Conservation (phyloP, 2,329 filamentous ascomycete genomes). For the Pseudogymnoascus pannorum region DNA sequence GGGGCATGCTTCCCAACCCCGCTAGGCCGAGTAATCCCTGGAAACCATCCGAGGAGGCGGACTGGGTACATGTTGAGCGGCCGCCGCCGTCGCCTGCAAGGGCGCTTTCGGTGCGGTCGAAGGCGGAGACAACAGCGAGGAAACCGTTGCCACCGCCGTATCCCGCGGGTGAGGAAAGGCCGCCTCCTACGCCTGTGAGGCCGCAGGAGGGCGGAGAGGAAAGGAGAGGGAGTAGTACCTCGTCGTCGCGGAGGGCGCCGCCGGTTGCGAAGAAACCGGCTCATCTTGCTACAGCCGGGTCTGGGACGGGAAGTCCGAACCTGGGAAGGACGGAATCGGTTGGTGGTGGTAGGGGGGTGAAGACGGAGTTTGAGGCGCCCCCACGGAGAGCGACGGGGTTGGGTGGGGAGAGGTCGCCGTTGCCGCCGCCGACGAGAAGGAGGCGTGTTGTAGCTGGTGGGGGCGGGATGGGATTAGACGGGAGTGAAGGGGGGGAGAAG, state of each 20-base stretch:
- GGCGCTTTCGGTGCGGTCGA: no score
- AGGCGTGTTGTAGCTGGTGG: neutral
- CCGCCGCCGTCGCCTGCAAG: no score
- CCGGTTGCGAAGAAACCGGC: constrained; percentile 28
- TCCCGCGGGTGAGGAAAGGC: neutral
- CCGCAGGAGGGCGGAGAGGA: neutral
- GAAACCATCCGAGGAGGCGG: constrained; percentile 61
- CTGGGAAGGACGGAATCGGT: constrained; percentile 13
- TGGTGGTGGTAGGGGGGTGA: constrained; percentile 10
- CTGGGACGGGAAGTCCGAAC: constrained; percentile 14
- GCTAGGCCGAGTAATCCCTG: constrained; percentile 78
- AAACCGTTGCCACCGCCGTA: neutral
- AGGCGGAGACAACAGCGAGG: neutral
- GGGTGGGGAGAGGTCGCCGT: constrained; percentile 16
- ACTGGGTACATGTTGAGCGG: constrained; percentile 63
- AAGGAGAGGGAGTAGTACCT: neutral
- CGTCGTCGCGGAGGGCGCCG: constrained; percentile 18
- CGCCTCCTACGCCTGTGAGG: neutral
- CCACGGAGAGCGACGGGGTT: constrained; percentile 18
- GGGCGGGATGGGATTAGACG: neutral
- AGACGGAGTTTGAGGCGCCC: constrained; percentile 22
- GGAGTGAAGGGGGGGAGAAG: constrained; percentile 17
- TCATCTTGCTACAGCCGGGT: constrained; percentile 23
- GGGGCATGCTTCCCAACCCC: constrained; percentile 61
- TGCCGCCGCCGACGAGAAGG: constrained; percentile 23